Conservation (phyloP, 331 rosid genomes). For the Phaseolus coccineus region DNA sequence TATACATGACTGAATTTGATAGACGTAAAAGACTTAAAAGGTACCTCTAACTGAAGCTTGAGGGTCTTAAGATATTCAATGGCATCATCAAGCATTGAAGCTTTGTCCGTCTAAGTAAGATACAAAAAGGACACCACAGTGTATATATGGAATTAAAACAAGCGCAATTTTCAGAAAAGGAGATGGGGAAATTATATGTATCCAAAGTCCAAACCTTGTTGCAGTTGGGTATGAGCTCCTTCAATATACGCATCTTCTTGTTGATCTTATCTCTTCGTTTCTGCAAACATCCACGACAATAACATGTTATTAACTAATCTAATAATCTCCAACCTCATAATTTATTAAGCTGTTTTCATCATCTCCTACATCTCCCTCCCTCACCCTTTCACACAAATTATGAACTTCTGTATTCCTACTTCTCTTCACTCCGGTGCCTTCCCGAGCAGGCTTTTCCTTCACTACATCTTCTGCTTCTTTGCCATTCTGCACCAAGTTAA, state of each 20-base stretch:
- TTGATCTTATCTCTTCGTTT: slow-evolving; percentile 57
- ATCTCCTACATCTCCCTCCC: not conserved
- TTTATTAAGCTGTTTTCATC: not conserved
- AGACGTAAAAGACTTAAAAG: not conserved
- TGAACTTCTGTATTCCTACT: slow-evolving; percentile 41
- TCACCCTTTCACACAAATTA: slow-evolving; percentile 58
- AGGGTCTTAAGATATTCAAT: slow-evolving; percentile 60
- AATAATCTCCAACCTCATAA: no score
- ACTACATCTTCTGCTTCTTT: slow-evolving; percentile 42
- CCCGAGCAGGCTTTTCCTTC: slow-evolving; percentile 40
- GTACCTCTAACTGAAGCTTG: slow-evolving; percentile 60
- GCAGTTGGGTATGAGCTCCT: slow-evolving; percentile 66
- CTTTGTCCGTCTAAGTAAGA: slow-evolving; percentile 55
- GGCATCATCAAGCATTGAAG: slow-evolving; percentile 68
- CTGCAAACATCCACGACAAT: slow-evolving; percentile 44
- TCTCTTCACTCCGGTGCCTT: slow-evolving; percentile 47
- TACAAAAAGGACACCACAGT: not conserved
- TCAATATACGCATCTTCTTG: slow-evolving; percentile 58
- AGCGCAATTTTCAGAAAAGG: not conserved
- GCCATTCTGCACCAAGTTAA: slow-evolving; percentile 48
- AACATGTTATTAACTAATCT: not conserved
- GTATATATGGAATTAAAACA: not conserved
- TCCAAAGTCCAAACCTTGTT: slow-evolving; percentile 49
- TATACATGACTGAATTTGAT: not conserved
- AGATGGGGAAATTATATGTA: not conserved